Percentiles rank a stretch among this genome's conserved stretches.
Evolutionary conservation across 805 yeast genomes (phyloP).

Genomic region (Nakazawaea anatomiae): DNA sequence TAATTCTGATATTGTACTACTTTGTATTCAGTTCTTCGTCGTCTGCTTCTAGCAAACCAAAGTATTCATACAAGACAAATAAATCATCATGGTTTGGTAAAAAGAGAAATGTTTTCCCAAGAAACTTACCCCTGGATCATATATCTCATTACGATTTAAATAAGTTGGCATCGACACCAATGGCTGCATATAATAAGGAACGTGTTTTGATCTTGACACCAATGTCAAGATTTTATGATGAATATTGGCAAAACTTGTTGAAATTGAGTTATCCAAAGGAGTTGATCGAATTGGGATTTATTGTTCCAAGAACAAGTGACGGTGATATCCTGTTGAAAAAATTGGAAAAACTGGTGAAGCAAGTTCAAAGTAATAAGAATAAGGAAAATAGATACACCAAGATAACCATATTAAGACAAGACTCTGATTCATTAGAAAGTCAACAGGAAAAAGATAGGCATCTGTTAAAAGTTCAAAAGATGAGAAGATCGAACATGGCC

Average conservation of each 20-base stretch:
- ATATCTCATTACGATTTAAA: constrained; percentile 83
- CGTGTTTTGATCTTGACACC: constrained; percentile 86
- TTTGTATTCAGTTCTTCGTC: constrained; percentile 32
- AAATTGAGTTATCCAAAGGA: constrained; percentile 77
- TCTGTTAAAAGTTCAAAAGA: constrained; percentile 79
- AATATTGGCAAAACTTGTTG: constrained; percentile 83
- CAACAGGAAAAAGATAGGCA: constrained; percentile 88
- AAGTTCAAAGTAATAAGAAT: constrained; percentile 54
- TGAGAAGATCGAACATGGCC: constrained; percentile 88
- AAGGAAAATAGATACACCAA: constrained; percentile 67
- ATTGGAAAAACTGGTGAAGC: constrained; percentile 72
- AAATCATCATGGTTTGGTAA: constrained; percentile 42
- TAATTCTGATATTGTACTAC: constrained; percentile 35
- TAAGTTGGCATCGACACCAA: constrained; percentile 61
- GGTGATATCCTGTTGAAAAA: constrained; percentile 76
- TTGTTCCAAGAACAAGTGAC: constrained; percentile 73
- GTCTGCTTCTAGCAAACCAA: constrained; percentile 25
- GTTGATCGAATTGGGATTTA: constrained; percentile 83
- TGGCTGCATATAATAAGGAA: constrained; percentile 72
- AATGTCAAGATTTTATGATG: constrained; percentile 76
- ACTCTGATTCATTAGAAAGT: constrained; percentile 65
- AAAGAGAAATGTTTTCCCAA: constrained; percentile 52
- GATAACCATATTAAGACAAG: constrained; percentile 87
- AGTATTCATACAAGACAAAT: constrained; percentile 41
- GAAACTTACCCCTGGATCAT: constrained; percentile 63